Evolutionary conservation across 768 basidiomycete genomes (phyloP).

Genomic region (Lentinula aciculospora): DNA sequence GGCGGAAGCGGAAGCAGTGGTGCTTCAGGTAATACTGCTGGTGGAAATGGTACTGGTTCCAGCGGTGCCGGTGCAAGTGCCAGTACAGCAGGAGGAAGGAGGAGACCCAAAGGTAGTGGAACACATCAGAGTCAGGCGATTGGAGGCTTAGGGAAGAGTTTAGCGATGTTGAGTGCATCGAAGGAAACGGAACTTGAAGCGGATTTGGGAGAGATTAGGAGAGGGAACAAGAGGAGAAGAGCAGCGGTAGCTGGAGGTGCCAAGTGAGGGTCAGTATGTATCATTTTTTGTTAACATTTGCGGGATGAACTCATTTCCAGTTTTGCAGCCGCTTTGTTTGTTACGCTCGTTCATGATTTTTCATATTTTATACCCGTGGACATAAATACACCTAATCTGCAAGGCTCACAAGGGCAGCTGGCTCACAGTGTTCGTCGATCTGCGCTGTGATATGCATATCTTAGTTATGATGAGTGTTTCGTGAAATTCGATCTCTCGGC

Average conservation of each 20-base stretch:
- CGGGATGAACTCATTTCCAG: background rate
- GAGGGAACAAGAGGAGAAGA: slow-evolving; percentile 63
- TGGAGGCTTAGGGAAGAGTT: slow-evolving; percentile 72
- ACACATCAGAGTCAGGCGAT: slow-evolving; percentile 51
- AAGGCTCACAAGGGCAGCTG: too few species aligned
- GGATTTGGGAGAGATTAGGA: slow-evolving; percentile 73
- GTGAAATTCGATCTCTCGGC: too few species aligned
- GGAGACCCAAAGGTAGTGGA: slow-evolving; percentile 49
- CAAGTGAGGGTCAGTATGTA: background rate
- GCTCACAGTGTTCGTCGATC: too few species aligned
- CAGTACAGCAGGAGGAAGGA: slow-evolving; percentile 29
- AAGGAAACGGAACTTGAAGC: slow-evolving; percentile 72
- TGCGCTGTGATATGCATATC: too few species aligned
- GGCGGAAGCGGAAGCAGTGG: slow-evolving; percentile 20
- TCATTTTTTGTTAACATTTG: background rate
- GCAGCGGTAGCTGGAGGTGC: slow-evolving; percentile 21
- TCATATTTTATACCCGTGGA: too few species aligned
- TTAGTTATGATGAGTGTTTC: too few species aligned
- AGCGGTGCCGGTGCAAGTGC: slow-evolving; percentile 25
- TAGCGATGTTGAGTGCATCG: slow-evolving; percentile 44
- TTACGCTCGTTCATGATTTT: too few species aligned
- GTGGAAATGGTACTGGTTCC: slow-evolving; percentile 17
- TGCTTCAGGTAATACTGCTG: slow-evolving; percentile 23
- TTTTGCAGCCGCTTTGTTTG: too few species aligned
- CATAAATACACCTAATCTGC: too few species aligned